Conservation (phyloP, 306 rosid genomes). For the Quillaja saponaria region DNA sequence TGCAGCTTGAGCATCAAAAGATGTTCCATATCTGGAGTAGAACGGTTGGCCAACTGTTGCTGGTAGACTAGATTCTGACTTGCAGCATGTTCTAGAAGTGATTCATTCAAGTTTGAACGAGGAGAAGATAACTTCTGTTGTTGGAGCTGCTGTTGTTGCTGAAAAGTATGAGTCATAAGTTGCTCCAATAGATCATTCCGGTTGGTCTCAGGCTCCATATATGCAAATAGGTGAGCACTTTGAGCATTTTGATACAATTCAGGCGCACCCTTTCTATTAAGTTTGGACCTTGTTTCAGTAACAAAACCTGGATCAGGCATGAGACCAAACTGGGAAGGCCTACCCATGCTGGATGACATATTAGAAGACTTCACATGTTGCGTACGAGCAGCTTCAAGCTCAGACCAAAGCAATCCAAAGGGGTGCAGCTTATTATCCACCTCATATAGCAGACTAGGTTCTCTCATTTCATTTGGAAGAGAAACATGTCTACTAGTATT, state of each 20-base stretch:
- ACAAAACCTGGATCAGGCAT: conserved; percentile 40
- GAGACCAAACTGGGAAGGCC: conserved; percentile 38
- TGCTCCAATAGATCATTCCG: conserved; percentile 54
- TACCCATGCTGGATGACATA: conserved; percentile 35
- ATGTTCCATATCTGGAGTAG: conserved; percentile 47
- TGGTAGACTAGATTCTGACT: conserved; percentile 49
- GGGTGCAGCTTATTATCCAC: conserved; percentile 55
- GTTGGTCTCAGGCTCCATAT: conserved; percentile 43
- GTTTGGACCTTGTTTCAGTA: conserved; percentile 47
- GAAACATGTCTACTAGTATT: conserved; percentile 35
- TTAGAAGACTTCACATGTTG: conserved; percentile 33
- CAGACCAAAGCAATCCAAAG: conserved; percentile 64
- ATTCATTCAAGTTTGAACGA: conserved; percentile 41
- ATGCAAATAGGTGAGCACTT: conserved; percentile 37
- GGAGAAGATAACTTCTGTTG: conserved; percentile 44
- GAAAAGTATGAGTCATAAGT: conserved; percentile 48
- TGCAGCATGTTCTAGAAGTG: conserved; percentile 46
- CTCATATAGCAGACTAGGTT: conserved; percentile 39
- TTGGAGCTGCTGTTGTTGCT: conserved; percentile 49
- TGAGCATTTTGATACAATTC: conserved; percentile 38
- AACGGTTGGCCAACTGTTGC: conserved; percentile 44
- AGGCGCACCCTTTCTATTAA: conserved; percentile 40
- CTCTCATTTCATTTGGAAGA: conserved; percentile 34
- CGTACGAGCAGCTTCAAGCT: conserved; percentile 47
- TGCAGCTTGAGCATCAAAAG: conserved; percentile 45